A percentile compares a stretch with the other conserved stretches of the same genome.
phyloP scores from a whole-genome alignment of 441 rosid species.

The Melastoma candidum region DNA sequence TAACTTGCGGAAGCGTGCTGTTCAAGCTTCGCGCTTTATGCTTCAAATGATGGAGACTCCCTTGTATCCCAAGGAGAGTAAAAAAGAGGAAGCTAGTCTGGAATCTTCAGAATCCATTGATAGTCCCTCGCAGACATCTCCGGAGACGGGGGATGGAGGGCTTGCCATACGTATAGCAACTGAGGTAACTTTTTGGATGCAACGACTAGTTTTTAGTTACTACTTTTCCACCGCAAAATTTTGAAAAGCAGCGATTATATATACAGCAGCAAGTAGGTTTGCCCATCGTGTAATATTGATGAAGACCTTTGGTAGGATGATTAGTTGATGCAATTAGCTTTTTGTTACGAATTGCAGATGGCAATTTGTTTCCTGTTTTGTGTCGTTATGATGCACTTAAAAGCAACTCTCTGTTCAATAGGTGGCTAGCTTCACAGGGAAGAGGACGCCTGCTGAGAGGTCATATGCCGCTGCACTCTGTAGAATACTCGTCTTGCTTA shows the following conservation, averaged over 20 bases:
- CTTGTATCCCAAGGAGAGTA: constrained; percentile 39
- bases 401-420: constrained; percentile 8
- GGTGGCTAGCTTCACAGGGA: constrained; percentile 56
- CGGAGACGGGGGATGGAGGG: constrained; percentile 44
- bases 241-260: too few species aligned
- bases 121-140: constrained; percentile 4
- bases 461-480: constrained; percentile 67
- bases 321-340: too few species aligned
- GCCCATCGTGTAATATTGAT: too few species aligned
- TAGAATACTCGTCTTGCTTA: constrained; percentile 53
- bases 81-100: constrained; percentile 20
- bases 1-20: constrained; percentile 78
- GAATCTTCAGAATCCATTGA: constrained; percentile 32
- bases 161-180: constrained; percentile 65
- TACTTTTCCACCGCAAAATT: too few species aligned
- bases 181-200: constrained; percentile 45
- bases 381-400: too few species aligned
- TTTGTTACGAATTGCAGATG: too few species aligned
- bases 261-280: too few species aligned
- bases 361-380: too few species aligned
- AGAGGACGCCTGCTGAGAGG: constrained; percentile 84
- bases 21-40: constrained; percentile 86
- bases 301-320: too few species aligned
- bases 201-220: too few species aligned
- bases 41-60: constrained; percentile 94